phyloP scores from a whole-genome alignment of 2,329 filamentous ascomycete species.

The Mariannaea sp. region DNA sequence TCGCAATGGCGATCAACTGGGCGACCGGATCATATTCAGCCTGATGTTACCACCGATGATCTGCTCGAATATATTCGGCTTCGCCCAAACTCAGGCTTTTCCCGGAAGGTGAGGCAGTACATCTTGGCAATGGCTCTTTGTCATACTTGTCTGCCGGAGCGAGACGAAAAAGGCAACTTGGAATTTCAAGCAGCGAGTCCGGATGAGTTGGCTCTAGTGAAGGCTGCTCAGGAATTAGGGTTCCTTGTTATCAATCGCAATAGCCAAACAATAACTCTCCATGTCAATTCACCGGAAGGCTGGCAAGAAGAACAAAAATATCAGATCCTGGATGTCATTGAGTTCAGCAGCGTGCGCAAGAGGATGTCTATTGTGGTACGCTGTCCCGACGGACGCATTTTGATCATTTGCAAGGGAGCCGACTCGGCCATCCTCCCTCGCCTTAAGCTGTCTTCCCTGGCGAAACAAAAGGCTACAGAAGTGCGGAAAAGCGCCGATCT shows the following conservation, averaged over 20 bases:
- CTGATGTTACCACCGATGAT: slow-evolving; percentile 69
- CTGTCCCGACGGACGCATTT: slow-evolving; percentile 82
- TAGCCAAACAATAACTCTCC: slow-evolving; percentile 67
- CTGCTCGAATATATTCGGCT: slow-evolving; percentile 77
- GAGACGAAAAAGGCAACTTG: slow-evolving; percentile 67
- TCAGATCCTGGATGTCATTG: slow-evolving; percentile 83
- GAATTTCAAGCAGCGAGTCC: slow-evolving; percentile 88
- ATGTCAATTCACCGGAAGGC: slow-evolving; percentile 46
- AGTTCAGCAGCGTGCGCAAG: slow-evolving; percentile 88
- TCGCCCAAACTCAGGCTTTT: slow-evolving; percentile 76
- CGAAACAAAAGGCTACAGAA: slow-evolving; percentile 73
- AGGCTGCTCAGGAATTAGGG: slow-evolving; percentile 83
- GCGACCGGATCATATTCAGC: slow-evolving; percentile 55
- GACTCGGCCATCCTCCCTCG: slow-evolving; percentile 82
- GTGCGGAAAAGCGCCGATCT: slow-evolving; percentile 66
- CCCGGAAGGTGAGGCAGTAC: slow-evolving; percentile 79
- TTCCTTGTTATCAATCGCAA: slow-evolving; percentile 78
- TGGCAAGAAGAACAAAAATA: slow-evolving; percentile 64
- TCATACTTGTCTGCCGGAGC: slow-evolving; percentile 87
- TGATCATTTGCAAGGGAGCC: slow-evolving; percentile 87
- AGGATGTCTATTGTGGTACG: slow-evolving; percentile 88
- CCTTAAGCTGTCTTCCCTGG: slow-evolving; percentile 73
- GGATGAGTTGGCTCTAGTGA: slow-evolving; percentile 84
- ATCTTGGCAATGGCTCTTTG: slow-evolving; percentile 85
- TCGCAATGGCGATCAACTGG: slow-evolving; percentile 56